Conservation (phyloP, 192 early-diverging fungal genomes). For the Pilaira anomala region DNA sequence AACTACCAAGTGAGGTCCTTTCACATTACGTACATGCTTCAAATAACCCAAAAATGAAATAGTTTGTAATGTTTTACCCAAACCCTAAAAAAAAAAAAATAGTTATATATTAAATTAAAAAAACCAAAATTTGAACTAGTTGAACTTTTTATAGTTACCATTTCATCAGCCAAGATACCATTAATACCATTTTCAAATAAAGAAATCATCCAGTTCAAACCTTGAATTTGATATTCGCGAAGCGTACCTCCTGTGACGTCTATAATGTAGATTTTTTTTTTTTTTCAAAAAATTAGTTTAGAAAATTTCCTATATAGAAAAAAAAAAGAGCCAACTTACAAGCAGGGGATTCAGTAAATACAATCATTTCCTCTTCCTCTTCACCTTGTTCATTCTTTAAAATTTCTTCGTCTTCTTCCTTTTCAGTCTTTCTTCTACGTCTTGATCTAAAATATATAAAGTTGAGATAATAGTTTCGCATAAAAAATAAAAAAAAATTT, state of each 20-base stretch:
- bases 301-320: too few species aligned
- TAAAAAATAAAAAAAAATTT: background rate
- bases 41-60: conserved; percentile 96
- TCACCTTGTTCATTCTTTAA: conserved; percentile 74
- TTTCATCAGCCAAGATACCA: conserved; percentile 98
- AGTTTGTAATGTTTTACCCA: conserved; percentile 95
- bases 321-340: conserved; percentile 46
- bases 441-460: conserved; percentile 71
- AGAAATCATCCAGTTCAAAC: conserved; percentile 97
- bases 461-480: too few species aligned
- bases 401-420: conserved; percentile 95
- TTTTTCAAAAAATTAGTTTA: background rate
- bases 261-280: conserved; percentile 37
- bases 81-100: conserved; percentile 52
- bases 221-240: conserved; percentile 95
- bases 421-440: conserved; percentile 91
- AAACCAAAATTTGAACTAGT: too few species aligned
- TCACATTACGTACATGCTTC: conserved; percentile 71
- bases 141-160: conserved; percentile 53
- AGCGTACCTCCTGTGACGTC: conserved; percentile 89
- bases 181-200: conserved; percentile 97
- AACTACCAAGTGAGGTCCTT: conserved; percentile 91
- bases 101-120: background rate
- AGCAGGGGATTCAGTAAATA: conserved; percentile 86
- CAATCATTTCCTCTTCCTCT: conserved; percentile 48